Evolutionary conservation across 805 yeast species (phyloP).

Genomic region (Yarrowia bubula): DNA sequence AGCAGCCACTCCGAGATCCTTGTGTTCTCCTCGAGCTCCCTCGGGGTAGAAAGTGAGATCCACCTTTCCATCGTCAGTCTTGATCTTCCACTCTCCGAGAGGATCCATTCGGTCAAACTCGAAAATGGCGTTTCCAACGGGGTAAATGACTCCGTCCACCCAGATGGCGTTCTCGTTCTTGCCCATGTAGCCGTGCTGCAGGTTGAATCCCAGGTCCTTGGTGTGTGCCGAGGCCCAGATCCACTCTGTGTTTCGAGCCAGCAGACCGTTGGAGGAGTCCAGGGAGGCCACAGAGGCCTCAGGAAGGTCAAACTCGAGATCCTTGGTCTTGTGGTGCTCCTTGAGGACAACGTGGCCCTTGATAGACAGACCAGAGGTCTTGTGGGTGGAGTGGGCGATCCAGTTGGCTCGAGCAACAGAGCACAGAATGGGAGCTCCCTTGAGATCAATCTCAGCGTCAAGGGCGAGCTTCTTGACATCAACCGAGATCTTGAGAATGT

Average conservation of each 20-base stretch:
- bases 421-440: conserved; percentile 13
- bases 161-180: conserved; percentile 26
- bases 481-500: not conserved
- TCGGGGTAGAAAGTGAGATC: conserved; percentile 8
- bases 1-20: conserved; percentile 9
- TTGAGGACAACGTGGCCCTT: conserved; percentile 13
- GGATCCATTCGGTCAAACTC: conserved; percentile 17
- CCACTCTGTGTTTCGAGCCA: conserved; percentile 21
- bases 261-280: conserved; percentile 26
- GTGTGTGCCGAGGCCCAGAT: conserved; percentile 25
- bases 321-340: conserved; percentile 23
- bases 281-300: conserved; percentile 1
- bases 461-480: conserved; percentile 23
- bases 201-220: conserved; percentile 26
- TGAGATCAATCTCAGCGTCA: conserved; percentile 8
- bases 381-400: conserved; percentile 23
- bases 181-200: conserved; percentile 26
- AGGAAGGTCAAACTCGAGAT: conserved; percentile 16
- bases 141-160: conserved; percentile 22
- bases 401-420: conserved; percentile 21
- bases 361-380: conserved; percentile 18
- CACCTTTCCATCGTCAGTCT: conserved; percentile 16
- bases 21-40: conserved; percentile 5
- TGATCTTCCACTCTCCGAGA: conserved; percentile 10
- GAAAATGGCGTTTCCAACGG: conserved; percentile 9